A percentile compares a stretch with the other conserved stretches of the same genome.
Conservation (phyloP, 352 stramenopile genomes). For the Phytophthora hybrid region DNA sequence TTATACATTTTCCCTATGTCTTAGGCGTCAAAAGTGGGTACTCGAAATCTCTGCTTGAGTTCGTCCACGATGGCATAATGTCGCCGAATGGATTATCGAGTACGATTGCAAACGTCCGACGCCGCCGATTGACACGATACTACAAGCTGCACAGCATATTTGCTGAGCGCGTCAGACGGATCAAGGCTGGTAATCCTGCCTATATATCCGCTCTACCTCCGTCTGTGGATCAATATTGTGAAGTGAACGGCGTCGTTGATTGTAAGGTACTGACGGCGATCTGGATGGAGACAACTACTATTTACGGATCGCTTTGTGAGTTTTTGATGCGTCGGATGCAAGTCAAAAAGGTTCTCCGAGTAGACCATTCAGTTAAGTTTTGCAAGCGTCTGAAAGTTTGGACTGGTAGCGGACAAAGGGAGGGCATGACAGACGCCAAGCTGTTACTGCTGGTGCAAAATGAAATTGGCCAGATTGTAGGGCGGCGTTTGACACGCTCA, state of each 20-base stretch:
- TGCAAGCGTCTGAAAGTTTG: too few relatives aligned
- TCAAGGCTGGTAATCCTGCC: not conserved
- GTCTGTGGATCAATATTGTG: not conserved
- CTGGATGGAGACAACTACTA: not conserved
- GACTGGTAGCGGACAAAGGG: too few relatives aligned
- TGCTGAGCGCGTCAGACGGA: not conserved
- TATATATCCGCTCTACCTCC: not conserved
- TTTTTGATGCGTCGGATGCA: too few relatives aligned
- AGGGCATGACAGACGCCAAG: too few relatives aligned
- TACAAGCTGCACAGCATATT: not conserved
- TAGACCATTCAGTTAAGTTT: too few relatives aligned
- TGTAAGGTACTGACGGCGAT: not conserved
- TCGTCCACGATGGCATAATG: not conserved
- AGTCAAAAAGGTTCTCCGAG: too few relatives aligned
- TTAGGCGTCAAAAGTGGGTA: too few relatives aligned
- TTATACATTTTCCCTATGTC: too few relatives aligned
- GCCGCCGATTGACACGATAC: not conserved
- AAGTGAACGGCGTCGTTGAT: not conserved
- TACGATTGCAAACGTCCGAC: not conserved
- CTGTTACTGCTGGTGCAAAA: too few relatives aligned
- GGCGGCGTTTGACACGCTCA: too few relatives aligned
- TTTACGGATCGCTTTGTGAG: not conserved
- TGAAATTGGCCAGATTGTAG: too few relatives aligned
- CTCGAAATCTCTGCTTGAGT: too few relatives aligned
- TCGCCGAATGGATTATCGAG: not conserved